phyloP scores from a whole-genome alignment of 73 alveolate genomes.

The Paramecium sonneborni region DNA sequence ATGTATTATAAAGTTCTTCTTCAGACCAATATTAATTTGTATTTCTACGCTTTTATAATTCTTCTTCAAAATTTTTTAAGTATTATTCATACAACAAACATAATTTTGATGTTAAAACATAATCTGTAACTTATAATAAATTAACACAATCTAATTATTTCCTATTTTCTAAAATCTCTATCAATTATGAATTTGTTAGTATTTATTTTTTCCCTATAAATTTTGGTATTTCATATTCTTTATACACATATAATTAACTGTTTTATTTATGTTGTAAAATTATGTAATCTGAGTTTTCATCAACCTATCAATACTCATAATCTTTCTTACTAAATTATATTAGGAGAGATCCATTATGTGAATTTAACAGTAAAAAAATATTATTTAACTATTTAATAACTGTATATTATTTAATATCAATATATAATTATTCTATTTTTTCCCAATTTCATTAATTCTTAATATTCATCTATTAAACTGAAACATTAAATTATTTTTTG shows the following conservation, averaged over 20 bases:
- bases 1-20: conserved; percentile 46
- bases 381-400: neutral
- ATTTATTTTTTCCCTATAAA: conserved; percentile 45
- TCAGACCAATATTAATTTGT: conserved; percentile 53
- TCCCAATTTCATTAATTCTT: too few relatives aligned
- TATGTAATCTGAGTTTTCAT: neutral
- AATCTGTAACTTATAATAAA: neutral
- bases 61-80: conserved; percentile 39
- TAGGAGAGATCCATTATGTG: neutral
- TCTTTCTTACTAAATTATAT: neutral
- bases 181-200: neutral
- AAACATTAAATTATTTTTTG: too few relatives aligned
- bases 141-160: neutral
- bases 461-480: too few relatives aligned
- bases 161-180: conserved; percentile 22
- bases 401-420: too few relatives aligned
- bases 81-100: conserved; percentile 28
- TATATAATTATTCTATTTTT: too few relatives aligned
- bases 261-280: neutral
- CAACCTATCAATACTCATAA: neutral
- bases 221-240: conserved; percentile 43
- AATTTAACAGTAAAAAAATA: conserved; percentile 12
- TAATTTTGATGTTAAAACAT: conserved; percentile 6
- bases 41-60: conserved; percentile 29
- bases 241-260: neutral